These are phyloP conservation scores for Lentinula sp. DNA, from an alignment of 768 basidiomycete species.

Conservation along the genomic window DNA sequence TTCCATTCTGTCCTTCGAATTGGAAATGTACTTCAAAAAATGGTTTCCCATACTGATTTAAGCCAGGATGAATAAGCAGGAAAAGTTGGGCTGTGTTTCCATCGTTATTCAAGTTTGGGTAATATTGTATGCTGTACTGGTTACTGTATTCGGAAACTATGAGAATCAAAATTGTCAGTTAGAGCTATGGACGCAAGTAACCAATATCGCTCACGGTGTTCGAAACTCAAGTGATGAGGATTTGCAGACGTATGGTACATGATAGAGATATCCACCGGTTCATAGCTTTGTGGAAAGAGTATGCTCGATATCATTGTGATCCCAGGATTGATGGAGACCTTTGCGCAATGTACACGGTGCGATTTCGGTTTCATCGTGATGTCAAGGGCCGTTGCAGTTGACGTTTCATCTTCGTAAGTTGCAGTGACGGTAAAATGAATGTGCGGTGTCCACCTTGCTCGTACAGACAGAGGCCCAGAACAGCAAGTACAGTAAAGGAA, in stretches of 20 bases:
- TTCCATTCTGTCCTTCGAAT: neutral
- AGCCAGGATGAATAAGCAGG: neutral
- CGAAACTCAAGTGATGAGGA: slow-evolving; percentile 2
- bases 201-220: neutral
- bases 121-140: neutral
- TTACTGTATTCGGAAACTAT: neutral
- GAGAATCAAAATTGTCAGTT: neutral
- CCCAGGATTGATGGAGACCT: neutral
- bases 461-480: neutral
- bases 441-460: slow-evolving; percentile 1
- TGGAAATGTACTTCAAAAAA: neutral
- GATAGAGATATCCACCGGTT: neutral
- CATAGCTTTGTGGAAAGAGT: neutral
- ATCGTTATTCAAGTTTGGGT: neutral
- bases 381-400: neutral
- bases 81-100: neutral
- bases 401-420: neutral
- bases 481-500: slow-evolving; percentile 2
- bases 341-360: neutral
- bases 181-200: neutral
- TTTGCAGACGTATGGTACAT: slow-evolving; percentile 1
- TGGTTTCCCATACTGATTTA: neutral
- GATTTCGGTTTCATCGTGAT: neutral
- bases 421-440: neutral
- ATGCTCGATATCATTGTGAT: neutral